Evolutionary conservation across 1,139 yeast genomes (phyloP), one percentile per base, ranked within the genome.

Genomic region (Pichia sp.): DNA sequence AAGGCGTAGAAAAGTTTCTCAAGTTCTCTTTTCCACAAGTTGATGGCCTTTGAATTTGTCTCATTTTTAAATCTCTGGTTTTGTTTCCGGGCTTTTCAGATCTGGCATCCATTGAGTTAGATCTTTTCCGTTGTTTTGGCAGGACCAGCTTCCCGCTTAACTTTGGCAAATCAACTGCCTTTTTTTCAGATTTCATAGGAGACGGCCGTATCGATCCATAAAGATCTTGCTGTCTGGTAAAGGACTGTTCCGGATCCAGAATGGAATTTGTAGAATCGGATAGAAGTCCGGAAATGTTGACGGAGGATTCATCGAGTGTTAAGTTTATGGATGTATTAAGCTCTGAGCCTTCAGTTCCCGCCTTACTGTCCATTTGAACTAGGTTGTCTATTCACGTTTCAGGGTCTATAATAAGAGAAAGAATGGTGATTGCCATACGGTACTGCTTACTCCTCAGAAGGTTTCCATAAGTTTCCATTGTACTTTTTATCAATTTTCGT

Each of bases 151-250:
- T 60, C 1, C 51, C 49, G 2, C 51, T 45, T n/a, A 65, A 44
- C 19, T 59, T 53, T 1, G 68, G 66, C 32, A 64, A 46, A 4
- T 1, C 10, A 2, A 30, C 7, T 4, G 46, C 26, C 0, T 59
- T 61, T 43, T 59, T 58, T 13, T 56, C 60, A 5, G 47, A 47
- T 47, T 65, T 65, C 38, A 56, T 54, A 4, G 68, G 68, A 5
- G 68, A 56, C 7, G 67, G 65, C 19, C 44, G 32, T 4, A 61
- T 56, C 19, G 50, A 53, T 0, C 68, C 68, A 43, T 64, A 64
- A 2, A 64, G 44, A 3, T 55, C 57, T 42, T 62, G 64, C 36
- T 64, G 66, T 5, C 54, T 59, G 19, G 15, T 8, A 45, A 51
- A 47, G 2, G 58, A 51, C 10, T 49, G 45, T 42, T 53, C 55